Conservation (phyloP, 2,329 filamentous ascomycete species). For the Periconia sp. region DNA sequence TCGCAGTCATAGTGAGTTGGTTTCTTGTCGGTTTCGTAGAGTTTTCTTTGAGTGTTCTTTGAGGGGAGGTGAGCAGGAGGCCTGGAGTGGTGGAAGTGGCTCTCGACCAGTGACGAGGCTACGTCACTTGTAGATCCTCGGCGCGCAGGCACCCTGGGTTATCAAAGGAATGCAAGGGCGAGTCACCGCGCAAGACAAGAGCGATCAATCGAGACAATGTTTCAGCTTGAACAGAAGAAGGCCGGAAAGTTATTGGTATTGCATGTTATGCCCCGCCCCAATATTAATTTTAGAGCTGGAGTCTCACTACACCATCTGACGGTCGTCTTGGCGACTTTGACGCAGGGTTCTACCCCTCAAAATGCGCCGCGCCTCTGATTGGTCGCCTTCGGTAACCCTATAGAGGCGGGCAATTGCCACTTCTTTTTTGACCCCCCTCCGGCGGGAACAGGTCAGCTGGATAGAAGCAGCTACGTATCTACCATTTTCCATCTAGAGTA, state of each 20-base stretch:
- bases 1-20: slow-evolving; percentile 34
- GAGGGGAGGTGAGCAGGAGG: slow-evolving; percentile 2
- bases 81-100: slow-evolving; percentile 2
- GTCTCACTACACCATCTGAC: slow-evolving; percentile 1
- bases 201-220: slow-evolving; percentile 2
- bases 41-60: slow-evolving; percentile 5
- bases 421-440: too few species aligned
- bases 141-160: slow-evolving; percentile 6
- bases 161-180: slow-evolving; percentile 23
- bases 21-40: slow-evolving; percentile 6
- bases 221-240: not conserved
- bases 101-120: slow-evolving; percentile 11
- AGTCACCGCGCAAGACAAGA: slow-evolving; percentile 8
- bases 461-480: too few species aligned
- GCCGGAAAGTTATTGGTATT: not conserved
- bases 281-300: not conserved
- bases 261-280: not conserved
- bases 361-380: not conserved
- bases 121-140: slow-evolving; percentile 15
- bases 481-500: too few species aligned
- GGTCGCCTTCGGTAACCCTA: slow-evolving; percentile 1
- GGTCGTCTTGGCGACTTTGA: slow-evolving; percentile 6
- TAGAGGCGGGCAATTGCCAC: too few species aligned
- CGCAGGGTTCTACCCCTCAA: slow-evolving; percentile 9
- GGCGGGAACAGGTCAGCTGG: too few species aligned